Conservation (phyloP, 371 early-diverging fungal species). For the Syncephalastrum racemosum region DNA sequence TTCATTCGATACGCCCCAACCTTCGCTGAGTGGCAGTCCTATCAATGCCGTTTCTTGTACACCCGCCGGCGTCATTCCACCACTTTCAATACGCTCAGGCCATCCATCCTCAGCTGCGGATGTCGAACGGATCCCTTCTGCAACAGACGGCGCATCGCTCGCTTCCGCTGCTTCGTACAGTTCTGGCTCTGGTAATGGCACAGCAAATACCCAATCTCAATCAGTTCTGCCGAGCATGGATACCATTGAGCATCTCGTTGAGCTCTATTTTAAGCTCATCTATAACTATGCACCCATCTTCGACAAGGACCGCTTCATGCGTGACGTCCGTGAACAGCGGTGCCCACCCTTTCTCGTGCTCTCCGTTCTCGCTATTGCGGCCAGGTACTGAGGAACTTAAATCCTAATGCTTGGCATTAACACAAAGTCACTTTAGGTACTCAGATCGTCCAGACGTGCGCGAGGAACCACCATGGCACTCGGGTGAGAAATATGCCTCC, state of each 20-base stretch:
- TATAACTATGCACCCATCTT: slow-evolving; percentile 52
- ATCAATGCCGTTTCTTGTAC: slow-evolving; percentile 1
- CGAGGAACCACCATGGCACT: slow-evolving; percentile 47
- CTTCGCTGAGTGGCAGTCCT: neutral
- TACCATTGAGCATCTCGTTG: slow-evolving; percentile 53
- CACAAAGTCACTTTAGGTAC: slow-evolving; percentile 21
- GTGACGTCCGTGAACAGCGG: slow-evolving; percentile 24
- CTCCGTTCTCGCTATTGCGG: slow-evolving; percentile 34
- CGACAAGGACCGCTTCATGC: slow-evolving; percentile 35
- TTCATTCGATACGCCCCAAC: slow-evolving; percentile 1
- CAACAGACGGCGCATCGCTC: neutral
- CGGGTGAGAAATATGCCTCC: slow-evolving; percentile 48
- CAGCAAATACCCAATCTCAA: slow-evolving; percentile 2
- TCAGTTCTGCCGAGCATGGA: slow-evolving; percentile 31
- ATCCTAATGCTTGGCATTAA: neutral
- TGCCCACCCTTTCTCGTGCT: slow-evolving; percentile 40
- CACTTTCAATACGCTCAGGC: neutral
- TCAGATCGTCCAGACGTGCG: slow-evolving; percentile 38
- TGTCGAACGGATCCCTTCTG: neutral
- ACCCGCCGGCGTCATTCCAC: neutral
- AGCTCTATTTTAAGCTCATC: slow-evolving; percentile 52
- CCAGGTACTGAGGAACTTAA: slow-evolving; percentile 27
- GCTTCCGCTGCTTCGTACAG: neutral
- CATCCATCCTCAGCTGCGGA: neutral
- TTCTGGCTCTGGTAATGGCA: neutral